Evolutionary conservation across 768 basidiomycete genomes (phyloP).

Genomic region (Tulasnella sp.): DNA sequence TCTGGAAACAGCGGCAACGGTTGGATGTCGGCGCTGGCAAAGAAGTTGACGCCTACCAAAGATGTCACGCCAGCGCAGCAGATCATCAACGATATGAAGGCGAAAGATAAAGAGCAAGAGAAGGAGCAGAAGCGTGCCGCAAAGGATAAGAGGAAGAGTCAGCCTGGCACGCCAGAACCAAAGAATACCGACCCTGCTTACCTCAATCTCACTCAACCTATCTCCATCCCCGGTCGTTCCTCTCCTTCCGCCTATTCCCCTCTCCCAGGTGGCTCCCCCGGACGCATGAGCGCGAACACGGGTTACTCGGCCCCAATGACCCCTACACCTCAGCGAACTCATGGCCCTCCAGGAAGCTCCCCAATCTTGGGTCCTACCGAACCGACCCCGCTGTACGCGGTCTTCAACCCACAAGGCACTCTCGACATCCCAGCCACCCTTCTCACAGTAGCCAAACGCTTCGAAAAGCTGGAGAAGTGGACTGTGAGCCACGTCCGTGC

Average conservation of each 20-base stretch:
- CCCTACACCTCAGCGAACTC: conserved; percentile 22
- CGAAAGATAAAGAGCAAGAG: conserved; percentile 49
- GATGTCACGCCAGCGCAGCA: conserved; percentile 79
- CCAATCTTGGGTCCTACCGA: conserved; percentile 22
- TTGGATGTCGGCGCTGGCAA: conserved; percentile 78
- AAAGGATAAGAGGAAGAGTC: conserved; percentile 41
- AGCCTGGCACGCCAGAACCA: conserved; percentile 52
- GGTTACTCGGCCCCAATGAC: conserved; percentile 39
- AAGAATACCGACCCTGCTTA: conserved; percentile 58
- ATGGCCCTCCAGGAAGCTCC: conserved; percentile 25
- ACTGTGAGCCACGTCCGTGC: conserved; percentile 84
- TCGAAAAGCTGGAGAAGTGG: conserved; percentile 89
- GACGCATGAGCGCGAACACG: conserved; percentile 37
- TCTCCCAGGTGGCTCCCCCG: conserved; percentile 32
- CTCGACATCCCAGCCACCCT: conserved; percentile 73
- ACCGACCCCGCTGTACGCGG: conserved; percentile 65
- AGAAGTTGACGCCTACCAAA: conserved; percentile 69
- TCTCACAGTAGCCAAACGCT: conserved; percentile 69
- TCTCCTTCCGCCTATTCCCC: conserved; percentile 23
- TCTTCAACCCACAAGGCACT: conserved; percentile 64
- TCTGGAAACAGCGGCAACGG: conserved; percentile 33
- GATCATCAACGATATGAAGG: conserved; percentile 69
- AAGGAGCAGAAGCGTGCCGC: conserved; percentile 34
- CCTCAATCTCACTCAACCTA: conserved; percentile 51
- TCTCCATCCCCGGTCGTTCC: conserved; percentile 44